Percentiles rank a stretch among this genome's conserved stretches.
phyloP scores from a whole-genome alignment of 2,329 filamentous ascomycete species.

The Cyphellophora attinorum region DNA sequence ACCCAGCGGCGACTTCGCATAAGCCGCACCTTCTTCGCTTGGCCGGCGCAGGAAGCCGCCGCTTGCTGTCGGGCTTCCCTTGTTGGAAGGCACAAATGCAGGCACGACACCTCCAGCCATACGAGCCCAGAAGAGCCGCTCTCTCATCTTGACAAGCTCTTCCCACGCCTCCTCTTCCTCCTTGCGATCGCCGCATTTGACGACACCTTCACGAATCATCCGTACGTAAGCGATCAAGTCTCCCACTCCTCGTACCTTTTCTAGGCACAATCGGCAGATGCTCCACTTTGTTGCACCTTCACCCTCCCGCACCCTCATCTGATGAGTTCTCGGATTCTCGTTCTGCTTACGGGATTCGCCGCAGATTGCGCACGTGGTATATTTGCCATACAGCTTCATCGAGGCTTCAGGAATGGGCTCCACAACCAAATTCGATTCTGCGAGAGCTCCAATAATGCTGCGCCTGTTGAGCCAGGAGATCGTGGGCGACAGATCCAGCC shows the following conservation, averaged over 20 bases:
- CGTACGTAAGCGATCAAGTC: constrained; percentile 87
- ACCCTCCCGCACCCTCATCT: constrained; percentile 79
- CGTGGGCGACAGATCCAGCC: constrained; percentile 79
- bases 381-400: constrained; percentile 26
- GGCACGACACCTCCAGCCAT: constrained; percentile 88
- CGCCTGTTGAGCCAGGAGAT: constrained; percentile 89
- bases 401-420: constrained; percentile 65
- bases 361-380: constrained; percentile 72
- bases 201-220: constrained; percentile 86
- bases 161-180: constrained; percentile 89
- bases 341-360: constrained; percentile 69
- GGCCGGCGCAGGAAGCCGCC: background rate
- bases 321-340: constrained; percentile 66
- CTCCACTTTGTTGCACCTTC: constrained; percentile 83
- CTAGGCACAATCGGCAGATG: constrained; percentile 79
- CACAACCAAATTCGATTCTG: constrained; percentile 76
- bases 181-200: constrained; percentile 62
- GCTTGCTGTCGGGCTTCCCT: constrained; percentile 2
- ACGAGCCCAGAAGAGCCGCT: constrained; percentile 95
- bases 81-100: constrained; percentile 29
- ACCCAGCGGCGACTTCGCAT: background rate
- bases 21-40: constrained; percentile 5
- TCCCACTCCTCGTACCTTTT: constrained; percentile 74
- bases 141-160: constrained; percentile 77
- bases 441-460: constrained; percentile 71